Evolutionary conservation across 116 monocot genomes (phyloP), one percentile per base, ranked within the genome.

Genomic region (Dioscorea cayenensis): DNA sequence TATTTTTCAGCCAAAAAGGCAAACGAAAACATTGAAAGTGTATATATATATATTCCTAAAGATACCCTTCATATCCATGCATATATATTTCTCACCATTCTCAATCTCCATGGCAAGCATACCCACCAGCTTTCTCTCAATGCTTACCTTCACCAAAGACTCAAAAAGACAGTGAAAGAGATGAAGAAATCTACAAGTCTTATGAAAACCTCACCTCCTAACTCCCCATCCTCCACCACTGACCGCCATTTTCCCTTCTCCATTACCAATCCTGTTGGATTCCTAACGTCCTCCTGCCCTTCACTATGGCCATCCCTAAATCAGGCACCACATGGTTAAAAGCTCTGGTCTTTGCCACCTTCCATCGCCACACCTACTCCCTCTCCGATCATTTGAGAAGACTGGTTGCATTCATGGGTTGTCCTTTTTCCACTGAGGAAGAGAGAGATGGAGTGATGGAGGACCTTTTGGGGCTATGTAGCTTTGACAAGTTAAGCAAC

Each of bases 391-490:
- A 64, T 8, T 18, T 63, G 49, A 58, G 60, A 29, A 60, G 28
- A 28, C 7, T 77, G 32, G 77, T 71, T 17, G 76, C 51, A 49
- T 77, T 77, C 19, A 19, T 64, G 21, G 70, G 64, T 0, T 32
- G 50, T n/a, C 60, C 69, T 0, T 76, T 76, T 37, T 29, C 48
- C 4, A 21, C 43, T 50, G 69, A 69, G 5, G 70, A 77, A 7
- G 69, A 77, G 52, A 52, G 7, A 27, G 77, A 63, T n/a, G 77
- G 77, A 16, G 64, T 77, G 25, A 49, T 52, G n/a, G 28, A 77
- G 71, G 23, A 77, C 52, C 71, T 77, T 38, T 51, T 71, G 6
- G 25, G 32, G 36, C 63, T 77, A 5, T 77, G 77, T 36, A 77
- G 70, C 77, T 77, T 70, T 70, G 52, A n/a, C 10, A 70, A 64